A percentile compares a stretch with the other conserved stretches of the same genome.
Conservation (phyloP, 495 filamentous ascomycete genomes). For the Aspergillus incahuasiensis region DNA sequence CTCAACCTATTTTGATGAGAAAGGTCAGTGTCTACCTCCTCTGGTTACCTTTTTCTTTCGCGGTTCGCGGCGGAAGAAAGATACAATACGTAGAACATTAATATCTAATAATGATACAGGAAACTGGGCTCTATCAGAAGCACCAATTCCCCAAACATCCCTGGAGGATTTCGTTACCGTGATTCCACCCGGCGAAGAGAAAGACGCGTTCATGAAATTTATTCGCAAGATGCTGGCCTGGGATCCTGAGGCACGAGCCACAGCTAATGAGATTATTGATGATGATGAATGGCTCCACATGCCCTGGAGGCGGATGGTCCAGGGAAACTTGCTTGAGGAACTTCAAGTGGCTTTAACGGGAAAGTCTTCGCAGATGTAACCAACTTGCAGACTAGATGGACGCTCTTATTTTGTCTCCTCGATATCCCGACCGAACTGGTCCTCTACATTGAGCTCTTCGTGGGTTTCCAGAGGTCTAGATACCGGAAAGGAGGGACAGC, state of each 20-base stretch:
- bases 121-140: slow-evolving; percentile 11
- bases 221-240: slow-evolving; percentile 16
- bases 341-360: too few species aligned
- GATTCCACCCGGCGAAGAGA: slow-evolving; percentile 16
- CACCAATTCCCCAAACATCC: slow-evolving; percentile 7
- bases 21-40: slow-evolving; percentile 10
- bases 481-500: too few species aligned
- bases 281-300: not conserved
- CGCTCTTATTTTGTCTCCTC: too few species aligned
- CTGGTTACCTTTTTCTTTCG: not conserved
- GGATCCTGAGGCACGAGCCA: slow-evolving; percentile 14
- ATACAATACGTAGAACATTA: too few species aligned
- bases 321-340: too few species aligned
- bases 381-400: too few species aligned
- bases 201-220: slow-evolving; percentile 14
- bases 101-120: not conserved
- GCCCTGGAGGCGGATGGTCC: too few species aligned
- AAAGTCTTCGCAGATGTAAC: too few species aligned
- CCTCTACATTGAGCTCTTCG: too few species aligned
- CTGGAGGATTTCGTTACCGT: slow-evolving; percentile 16
- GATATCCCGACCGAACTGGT: too few species aligned
- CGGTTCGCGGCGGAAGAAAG: too few species aligned
- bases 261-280: slow-evolving; percentile 11
- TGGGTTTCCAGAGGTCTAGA: too few species aligned
- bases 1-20: slow-evolving; percentile 18